Conservation (phyloP, 176 grass and related monocot genomes). For the Chrysopogon serrulatus region DNA sequence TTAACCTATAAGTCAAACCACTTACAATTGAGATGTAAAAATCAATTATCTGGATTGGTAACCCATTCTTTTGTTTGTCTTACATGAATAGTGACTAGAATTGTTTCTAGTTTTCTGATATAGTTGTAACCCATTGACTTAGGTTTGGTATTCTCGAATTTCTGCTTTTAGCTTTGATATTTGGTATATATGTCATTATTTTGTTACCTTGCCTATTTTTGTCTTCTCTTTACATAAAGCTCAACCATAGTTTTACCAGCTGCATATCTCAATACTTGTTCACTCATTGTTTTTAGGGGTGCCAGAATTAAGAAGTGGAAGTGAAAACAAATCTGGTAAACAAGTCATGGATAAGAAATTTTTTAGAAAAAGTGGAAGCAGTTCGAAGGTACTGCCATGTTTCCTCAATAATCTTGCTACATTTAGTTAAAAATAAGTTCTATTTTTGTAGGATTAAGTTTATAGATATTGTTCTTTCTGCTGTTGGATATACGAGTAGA, state of each 20-base stretch:
- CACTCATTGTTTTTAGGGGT: conserved; percentile 34
- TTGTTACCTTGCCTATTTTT: not conserved
- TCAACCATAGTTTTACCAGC: not conserved
- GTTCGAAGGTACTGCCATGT: conserved; percentile 50
- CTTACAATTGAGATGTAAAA: conserved; percentile 7
- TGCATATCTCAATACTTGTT: not conserved
- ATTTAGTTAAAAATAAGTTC: not conserved
- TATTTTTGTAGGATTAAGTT: conserved; percentile 2
- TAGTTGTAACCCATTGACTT: not conserved
- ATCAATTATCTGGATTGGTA: not conserved
- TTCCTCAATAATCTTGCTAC: not conserved
- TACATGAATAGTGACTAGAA: not conserved
- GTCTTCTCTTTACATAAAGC: not conserved
- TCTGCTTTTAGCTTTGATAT: conserved; percentile 3
- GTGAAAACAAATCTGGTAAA: conserved; percentile 36
- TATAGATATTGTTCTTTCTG: not conserved
- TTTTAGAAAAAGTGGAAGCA: conserved; percentile 62
- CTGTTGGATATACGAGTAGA: not conserved
- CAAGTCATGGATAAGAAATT: conserved; percentile 54
- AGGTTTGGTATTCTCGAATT: not conserved
- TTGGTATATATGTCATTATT: not conserved
- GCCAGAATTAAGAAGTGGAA: conserved; percentile 40
- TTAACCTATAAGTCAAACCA: not conserved
- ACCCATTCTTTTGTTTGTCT: not conserved
- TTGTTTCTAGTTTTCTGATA: not conserved